A percentile compares a stretch with the other conserved stretches of the same genome.
Conservation (phyloP, 1,284 basidiomycete species). For the Cyathus olla region DNA sequence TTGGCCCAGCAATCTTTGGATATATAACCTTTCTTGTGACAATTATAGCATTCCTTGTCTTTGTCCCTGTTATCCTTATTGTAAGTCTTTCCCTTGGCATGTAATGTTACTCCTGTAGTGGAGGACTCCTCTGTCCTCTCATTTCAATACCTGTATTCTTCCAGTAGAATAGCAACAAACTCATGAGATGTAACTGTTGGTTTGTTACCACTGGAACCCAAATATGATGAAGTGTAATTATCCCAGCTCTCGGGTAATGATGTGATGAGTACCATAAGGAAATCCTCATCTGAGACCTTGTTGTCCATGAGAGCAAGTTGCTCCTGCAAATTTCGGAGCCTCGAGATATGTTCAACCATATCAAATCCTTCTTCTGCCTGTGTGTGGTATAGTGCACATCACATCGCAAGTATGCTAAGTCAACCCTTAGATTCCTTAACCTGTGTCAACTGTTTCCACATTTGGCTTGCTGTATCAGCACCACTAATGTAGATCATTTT, state of each 20-base stretch:
- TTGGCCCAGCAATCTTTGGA: slow-evolving; percentile 27
- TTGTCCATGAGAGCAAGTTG: slow-evolving; percentile 23
- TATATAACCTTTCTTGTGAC: slow-evolving; percentile 31
- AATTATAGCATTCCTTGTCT: slow-evolving; percentile 26
- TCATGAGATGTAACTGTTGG: slow-evolving; percentile 37
- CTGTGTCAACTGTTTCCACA: slow-evolving; percentile 34
- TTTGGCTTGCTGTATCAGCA: slow-evolving; percentile 27
- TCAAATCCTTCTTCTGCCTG: slow-evolving; percentile 27
- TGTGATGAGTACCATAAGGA: too few species aligned
- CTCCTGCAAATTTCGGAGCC: slow-evolving; percentile 27
- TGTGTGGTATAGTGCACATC: slow-evolving; percentile 22
- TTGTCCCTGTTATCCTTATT: not conserved
- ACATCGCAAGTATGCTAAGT: slow-evolving; percentile 28
- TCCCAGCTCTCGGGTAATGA: too few species aligned
- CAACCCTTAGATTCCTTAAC: slow-evolving; percentile 36
- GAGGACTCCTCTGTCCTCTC: slow-evolving; percentile 17
- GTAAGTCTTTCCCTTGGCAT: slow-evolving; percentile 9
- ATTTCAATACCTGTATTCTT: slow-evolving; percentile 20
- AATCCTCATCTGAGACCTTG: slow-evolving; percentile 30
- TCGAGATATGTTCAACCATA: slow-evolving; percentile 29
- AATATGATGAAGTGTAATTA: slow-evolving; percentile 27
- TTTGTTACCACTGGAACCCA: slow-evolving; percentile 18
- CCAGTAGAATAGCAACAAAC: slow-evolving; percentile 29
- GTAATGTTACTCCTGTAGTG: slow-evolving; percentile 4
- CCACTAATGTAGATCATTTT: slow-evolving; percentile 38